phyloP scores from a whole-genome alignment of 768 basidiomycete genomes.

The Gelatoporia subvermispora region DNA sequence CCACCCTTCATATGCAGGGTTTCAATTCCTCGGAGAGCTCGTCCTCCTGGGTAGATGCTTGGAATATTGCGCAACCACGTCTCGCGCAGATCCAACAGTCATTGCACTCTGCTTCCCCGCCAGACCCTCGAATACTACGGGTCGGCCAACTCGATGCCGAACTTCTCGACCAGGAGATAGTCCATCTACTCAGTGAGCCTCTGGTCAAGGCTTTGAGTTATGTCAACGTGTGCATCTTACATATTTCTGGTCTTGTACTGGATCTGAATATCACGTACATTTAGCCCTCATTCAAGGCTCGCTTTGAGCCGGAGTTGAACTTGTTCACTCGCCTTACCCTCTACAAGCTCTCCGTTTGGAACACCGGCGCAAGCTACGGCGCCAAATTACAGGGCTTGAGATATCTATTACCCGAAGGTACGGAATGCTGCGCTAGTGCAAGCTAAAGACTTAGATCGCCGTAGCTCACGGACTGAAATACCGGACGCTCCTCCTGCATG shows the following conservation, averaged over 20 bases:
- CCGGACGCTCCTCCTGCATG: constrained; percentile 59
- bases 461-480: constrained; percentile 65
- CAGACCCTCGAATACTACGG: constrained; percentile 53
- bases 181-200: constrained; percentile 78
- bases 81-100: constrained; percentile 44
- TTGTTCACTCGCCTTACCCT: constrained; percentile 67
- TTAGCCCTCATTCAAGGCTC: constrained; percentile 54
- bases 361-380: constrained; percentile 76
- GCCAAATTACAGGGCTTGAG: constrained; percentile 75
- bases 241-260: neutral
- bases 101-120: constrained; percentile 27
- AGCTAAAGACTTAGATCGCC: constrained; percentile 17
- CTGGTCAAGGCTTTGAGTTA: constrained; percentile 64
- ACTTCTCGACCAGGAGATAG: constrained; percentile 84
- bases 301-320: constrained; percentile 69
- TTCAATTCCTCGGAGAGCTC: constrained; percentile 4
- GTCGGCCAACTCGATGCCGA: constrained; percentile 92
- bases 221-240: constrained; percentile 49
- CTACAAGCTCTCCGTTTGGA: constrained; percentile 83
- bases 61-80: constrained; percentile 54
- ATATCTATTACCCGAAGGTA: constrained; percentile 38
- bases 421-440: constrained; percentile 10
- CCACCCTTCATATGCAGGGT: too few species aligned
- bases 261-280: neutral
- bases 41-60: constrained; percentile 54